These are phyloP conservation scores for Penicillium sp. DNA, from an alignment of 2,329 filamentous ascomycete species.

Conservation along the genomic window DNA sequence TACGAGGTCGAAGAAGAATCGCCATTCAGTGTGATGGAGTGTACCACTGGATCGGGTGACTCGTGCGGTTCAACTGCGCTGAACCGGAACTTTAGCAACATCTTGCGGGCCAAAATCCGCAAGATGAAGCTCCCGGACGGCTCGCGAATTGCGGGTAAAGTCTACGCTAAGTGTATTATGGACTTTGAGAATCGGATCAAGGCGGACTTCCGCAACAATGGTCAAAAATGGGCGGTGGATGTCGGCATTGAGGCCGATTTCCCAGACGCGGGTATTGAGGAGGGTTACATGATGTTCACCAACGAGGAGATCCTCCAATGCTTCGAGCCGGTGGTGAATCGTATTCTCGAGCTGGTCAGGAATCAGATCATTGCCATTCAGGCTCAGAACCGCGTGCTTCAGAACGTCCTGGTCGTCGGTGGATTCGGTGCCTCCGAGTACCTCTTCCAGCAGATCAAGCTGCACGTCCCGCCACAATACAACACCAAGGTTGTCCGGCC, in stretches of 20 bases:
- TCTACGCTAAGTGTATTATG: constrained; percentile 99
- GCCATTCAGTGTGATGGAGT: constrained; percentile 95
- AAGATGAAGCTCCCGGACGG: constrained; percentile 99
- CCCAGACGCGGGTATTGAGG: constrained; percentile 95
- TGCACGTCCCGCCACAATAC: constrained; percentile 97
- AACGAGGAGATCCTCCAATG: constrained; percentile 99
- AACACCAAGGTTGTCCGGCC: constrained; percentile 97
- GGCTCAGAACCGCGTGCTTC: constrained; percentile 88
- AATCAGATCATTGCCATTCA: constrained; percentile 99
- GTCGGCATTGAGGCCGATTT: constrained; percentile 98
- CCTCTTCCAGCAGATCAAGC: constrained; percentile 98
- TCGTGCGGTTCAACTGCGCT: constrained; percentile 98
- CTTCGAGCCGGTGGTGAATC: constrained; percentile 97
- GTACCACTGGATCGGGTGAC: constrained; percentile 94
- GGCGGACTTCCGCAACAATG: constrained; percentile 98
- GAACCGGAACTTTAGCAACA: constrained; percentile 98
- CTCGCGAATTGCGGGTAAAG: constrained; percentile 94
- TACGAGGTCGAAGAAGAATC: constrained; percentile 98
- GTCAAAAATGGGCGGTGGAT: constrained; percentile 98
- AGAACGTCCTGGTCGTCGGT: constrained; percentile 96
- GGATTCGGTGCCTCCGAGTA: constrained; percentile 98
- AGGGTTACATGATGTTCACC: constrained; percentile 99
- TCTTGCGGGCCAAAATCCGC: constrained; percentile 92
- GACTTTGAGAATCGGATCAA: constrained; percentile 99
- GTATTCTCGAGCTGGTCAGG: constrained; percentile 91